Evolutionary conservation across 2,329 filamentous ascomycete species (phyloP).

Genomic region (Arthrobotrys iridis): DNA sequence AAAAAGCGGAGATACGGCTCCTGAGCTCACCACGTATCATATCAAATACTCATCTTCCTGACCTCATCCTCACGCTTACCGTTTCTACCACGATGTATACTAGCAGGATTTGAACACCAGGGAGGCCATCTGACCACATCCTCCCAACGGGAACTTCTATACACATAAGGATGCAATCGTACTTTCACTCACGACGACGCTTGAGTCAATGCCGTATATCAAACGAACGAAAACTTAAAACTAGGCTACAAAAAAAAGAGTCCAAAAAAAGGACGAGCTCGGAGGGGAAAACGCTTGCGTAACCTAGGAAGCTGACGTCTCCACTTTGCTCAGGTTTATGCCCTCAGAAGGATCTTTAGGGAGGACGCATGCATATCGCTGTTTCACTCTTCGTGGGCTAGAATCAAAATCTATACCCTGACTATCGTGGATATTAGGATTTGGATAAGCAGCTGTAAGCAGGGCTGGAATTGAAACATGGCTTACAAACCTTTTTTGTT

Average conservation of each 20-base stretch:
- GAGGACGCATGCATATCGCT: no score
- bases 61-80: not conserved
- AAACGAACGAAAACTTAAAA: not conserved
- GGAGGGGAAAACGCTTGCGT: constrained; percentile 19
- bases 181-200: not conserved
- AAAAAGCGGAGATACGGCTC: not conserved
- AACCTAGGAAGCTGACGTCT: constrained; percentile 34
- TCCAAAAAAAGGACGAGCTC: not conserved
- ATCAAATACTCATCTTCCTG: not conserved
- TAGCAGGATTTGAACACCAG: no score
- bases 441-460: constrained; percentile 1
- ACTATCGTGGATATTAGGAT: not conserved
- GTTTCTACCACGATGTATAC: not conserved
- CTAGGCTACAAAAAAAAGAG: no score
- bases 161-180: not conserved
- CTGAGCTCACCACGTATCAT: no score
- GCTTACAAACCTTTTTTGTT: not conserved
- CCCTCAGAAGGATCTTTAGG: no score
- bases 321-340: no score
- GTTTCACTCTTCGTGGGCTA: no score
- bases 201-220: not conserved
- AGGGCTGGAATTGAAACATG: not conserved
- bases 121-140: constrained; percentile 2
- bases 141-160: no score
- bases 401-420: no score